Evolutionary conservation across 176 grass and related monocot genomes (phyloP).

Genomic region (Eleusine indica): DNA sequence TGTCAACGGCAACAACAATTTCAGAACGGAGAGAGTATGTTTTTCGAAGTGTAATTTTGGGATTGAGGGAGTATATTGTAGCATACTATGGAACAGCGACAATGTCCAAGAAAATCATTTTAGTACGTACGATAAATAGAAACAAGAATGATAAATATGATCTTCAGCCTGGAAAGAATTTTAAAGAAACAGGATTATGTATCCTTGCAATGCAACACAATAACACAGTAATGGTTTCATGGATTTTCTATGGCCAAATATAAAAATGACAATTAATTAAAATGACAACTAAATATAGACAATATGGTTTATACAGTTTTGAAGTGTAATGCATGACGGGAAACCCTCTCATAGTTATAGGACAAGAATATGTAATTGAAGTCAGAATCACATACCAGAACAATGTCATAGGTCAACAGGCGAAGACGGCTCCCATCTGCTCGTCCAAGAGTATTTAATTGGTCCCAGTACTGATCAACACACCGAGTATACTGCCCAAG

Average conservation of each 20-base stretch:
- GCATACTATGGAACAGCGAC: background rate
- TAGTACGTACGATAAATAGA: background rate
- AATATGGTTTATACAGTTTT: conserved; percentile 16
- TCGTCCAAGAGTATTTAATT: conserved; percentile 82
- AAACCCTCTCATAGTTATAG: background rate
- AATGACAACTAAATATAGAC: conserved; percentile 23
- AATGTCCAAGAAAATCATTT: background rate
- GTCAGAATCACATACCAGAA: conserved; percentile 67
- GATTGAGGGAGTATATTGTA: background rate
- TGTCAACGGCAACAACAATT: no score
- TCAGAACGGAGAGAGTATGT: background rate
- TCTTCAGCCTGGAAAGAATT: no score
- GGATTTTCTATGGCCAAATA: background rate
- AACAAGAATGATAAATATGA: conserved; percentile 24
- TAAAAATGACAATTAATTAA: conserved; percentile 6
- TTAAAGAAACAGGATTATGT: background rate
- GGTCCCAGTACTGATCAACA: conserved; percentile 98
- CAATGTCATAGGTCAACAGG: conserved; percentile 91
- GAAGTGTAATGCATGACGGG: conserved; percentile 15
- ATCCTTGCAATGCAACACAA: background rate
- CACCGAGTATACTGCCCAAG: conserved; percentile 77
- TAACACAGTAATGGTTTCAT: background rate
- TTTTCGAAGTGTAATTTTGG: background rate
- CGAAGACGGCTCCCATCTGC: conserved; percentile 86
- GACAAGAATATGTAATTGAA: background rate